Evolutionary conservation across 345 rosid species (phyloP).

Genomic region (Ailanthus altissimus): DNA sequence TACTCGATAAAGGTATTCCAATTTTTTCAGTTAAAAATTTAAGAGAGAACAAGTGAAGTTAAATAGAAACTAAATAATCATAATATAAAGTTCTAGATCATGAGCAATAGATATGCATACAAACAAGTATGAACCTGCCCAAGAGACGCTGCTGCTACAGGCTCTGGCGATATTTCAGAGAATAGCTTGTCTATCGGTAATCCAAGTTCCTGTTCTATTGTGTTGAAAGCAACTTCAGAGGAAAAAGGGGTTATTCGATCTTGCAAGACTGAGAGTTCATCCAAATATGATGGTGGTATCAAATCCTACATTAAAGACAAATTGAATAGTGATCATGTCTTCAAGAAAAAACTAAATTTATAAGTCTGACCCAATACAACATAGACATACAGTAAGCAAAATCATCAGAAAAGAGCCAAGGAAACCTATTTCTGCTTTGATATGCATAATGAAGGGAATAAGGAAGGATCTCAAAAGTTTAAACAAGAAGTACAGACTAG

Average conservation of each 20-base stretch:
- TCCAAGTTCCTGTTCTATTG: constrained; percentile 78
- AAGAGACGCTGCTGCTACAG: constrained; percentile 89
- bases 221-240: constrained; percentile 68
- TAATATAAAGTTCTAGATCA: constrained; percentile 12
- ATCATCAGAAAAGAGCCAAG: background rate
- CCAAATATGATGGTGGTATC: constrained; percentile 82
- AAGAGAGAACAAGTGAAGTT: background rate
- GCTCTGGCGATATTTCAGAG: constrained; percentile 91
- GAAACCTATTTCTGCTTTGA: background rate
- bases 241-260: constrained; percentile 94
- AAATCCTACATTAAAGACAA: constrained; percentile 57
- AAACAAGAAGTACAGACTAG: background rate
- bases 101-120: background rate
- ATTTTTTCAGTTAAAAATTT: background rate
- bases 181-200: constrained; percentile 66
- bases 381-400: background rate
- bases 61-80: constrained; percentile 15
- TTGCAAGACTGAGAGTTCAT: constrained; percentile 85
- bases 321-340: constrained; percentile 11
- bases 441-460: background rate
- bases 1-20: constrained; percentile 26
- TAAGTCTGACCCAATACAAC: background rate
- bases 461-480: background rate
- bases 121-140: constrained; percentile 63
- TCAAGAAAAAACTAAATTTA: background rate